Base-by-base conservation (phyloP, 495 filamentous ascomycete species). In the Usnea hakonensis region DNA sequence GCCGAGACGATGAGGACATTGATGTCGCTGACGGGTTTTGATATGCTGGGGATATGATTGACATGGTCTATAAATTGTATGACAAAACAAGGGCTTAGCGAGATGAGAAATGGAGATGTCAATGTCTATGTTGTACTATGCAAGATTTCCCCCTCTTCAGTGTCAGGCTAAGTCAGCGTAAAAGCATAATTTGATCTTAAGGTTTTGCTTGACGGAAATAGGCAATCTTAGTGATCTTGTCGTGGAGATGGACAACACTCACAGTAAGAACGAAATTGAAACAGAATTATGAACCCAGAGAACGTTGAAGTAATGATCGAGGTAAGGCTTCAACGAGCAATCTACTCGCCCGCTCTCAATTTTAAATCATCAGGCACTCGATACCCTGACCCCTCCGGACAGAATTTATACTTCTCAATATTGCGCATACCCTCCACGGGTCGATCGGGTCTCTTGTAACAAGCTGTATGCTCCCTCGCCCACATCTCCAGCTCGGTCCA, bases 401-500 rank as follows among this genome's bases (percentile, higher is more conserved):
- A 65, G 35, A 62, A 65, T 35, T 65, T 62, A 9, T 63, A 65
- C 6, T 53, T 35, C 17, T 65, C 50, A 26, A 62, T 21, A 28
- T 62, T 41, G 14, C 59, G 10, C 10, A 40, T 26, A 11, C 40
- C 58, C 32, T 41, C 41, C 36, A 40, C 33, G 6, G 33, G 21
- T n/a, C 38, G 33, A 43, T 43, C 38, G 2, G 33, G 23, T 21
- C 55, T 28, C 48, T 36, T 53, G 36, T 64, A 72, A 55, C 70
- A 72, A 4, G 61, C 67, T 16, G 64, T 61, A 53, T 69, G 57
- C 30, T 61, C 33, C 33, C 65, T 44, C 35, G 64, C 63, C 64
- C 64, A 72, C 13, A 33, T 37, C 43, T 59, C 43, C 13, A 72
- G 48, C 55, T 56, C 2, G 19, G 23, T 30, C 70, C 69, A 71